These are phyloP conservation scores for Maudiozyma turicensis DNA, from an alignment of 805 yeast species.

Conservation along the genomic window DNA sequence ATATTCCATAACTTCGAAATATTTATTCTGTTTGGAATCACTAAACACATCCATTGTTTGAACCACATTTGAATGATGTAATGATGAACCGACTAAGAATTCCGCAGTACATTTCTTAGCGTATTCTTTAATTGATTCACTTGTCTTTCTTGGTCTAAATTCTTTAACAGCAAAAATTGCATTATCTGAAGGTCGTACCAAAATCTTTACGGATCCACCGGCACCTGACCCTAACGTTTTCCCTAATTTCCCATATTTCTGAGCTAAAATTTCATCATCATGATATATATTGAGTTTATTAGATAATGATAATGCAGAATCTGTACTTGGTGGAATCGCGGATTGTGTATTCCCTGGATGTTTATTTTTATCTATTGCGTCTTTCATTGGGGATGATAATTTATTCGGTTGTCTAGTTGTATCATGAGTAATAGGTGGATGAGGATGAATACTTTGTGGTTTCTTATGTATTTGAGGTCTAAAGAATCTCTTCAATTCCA, in stretches of 20 bases:
- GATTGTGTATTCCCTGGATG: constrained; percentile 21
- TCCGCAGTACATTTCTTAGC: constrained; percentile 82
- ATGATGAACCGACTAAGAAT: constrained; percentile 71
- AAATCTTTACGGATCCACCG: constrained; percentile 69
- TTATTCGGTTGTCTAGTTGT: neutral
- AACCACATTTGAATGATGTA: constrained; percentile 72
- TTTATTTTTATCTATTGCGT: neutral
- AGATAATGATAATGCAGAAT: constrained; percentile 22
- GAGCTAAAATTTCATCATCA: constrained; percentile 40
- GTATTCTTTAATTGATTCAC: constrained; percentile 62
- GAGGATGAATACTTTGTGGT: constrained; percentile 2
- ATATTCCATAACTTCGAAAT: constrained; percentile 77
- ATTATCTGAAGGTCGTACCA: constrained; percentile 58
- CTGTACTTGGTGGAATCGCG: constrained; percentile 28
- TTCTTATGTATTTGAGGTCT: constrained; percentile 33
- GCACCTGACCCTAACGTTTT: constrained; percentile 76
- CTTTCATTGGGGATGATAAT: neutral
- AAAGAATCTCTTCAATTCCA: constrained; percentile 59
- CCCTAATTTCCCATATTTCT: constrained; percentile 64
- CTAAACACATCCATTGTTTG: constrained; percentile 58
- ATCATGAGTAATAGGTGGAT: constrained; percentile 1
- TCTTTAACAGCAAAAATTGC: constrained; percentile 75
- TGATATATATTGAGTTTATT: constrained; percentile 32
- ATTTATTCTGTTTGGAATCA: constrained; percentile 51
- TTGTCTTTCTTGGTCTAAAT: constrained; percentile 58